Evolutionary conservation across 139 green algal genomes (phyloP), one percentile per base, ranked within the genome.

Genomic region (Chlamydomonas eustigma): DNA sequence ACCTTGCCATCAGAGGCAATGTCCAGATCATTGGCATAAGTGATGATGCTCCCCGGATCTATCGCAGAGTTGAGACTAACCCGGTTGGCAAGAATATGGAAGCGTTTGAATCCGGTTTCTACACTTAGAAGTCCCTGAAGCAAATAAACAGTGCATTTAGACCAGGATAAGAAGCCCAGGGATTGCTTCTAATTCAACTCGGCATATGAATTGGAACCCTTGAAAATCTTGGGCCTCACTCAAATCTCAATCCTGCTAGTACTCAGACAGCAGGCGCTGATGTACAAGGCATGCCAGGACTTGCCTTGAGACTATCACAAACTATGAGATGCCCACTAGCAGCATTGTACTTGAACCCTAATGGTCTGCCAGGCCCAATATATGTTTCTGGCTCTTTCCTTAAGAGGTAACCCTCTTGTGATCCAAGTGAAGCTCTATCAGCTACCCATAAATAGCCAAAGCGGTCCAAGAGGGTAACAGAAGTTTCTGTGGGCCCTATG

Each of bases 21-120:
- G 77, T 92, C 89, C 36, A 93, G 69, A 32, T 88, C 89, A 64
- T 94, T 92, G 12, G 85, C 78, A 58, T 90, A 93, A 1, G 3
- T 51, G 25, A 93, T 75, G 4, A 52, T 69, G 18, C 37, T 78
- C 36, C 78, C 81, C 4, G 79, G 67, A 1, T 82, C 44, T 12
- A 58, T 18, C 44, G 44, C 12, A 58, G 44, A 58, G 44, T 12
- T 28, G 12, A 18, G 12, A 58, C 44, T 58, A 18, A 58, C 44
- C 12, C 44, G 44, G 44, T 58, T 58, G 44, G 44, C 44, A 12
- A 58, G 44, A 12, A 58, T 58, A 18, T 28, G 12, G 12, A 58
- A 18, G 44, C 44, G 44, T 18, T 18, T 18, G 44, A 12, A 28
- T 12, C 44, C 44, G 18, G 44, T 18, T 18, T 58, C 44, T 28